Evolutionary conservation across 495 filamentous ascomycete genomes (phyloP).

Genomic region (Penicillium antarcticum): DNA sequence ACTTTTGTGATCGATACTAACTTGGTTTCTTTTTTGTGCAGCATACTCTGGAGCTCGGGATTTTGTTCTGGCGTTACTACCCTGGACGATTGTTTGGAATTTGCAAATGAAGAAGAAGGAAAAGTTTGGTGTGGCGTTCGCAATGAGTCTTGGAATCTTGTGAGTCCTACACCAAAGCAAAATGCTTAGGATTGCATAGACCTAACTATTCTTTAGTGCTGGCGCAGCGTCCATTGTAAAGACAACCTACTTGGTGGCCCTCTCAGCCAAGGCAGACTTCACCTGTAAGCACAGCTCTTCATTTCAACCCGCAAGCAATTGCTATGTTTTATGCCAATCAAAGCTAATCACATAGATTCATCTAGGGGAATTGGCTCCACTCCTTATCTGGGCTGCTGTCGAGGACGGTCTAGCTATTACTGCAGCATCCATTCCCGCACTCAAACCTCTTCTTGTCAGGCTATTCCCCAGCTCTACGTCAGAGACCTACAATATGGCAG

Average conservation of each 20-base stretch:
- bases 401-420: slow-evolving; percentile 22
- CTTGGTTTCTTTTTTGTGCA: not conserved
- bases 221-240: slow-evolving; percentile 19
- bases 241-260: slow-evolving; percentile 12
- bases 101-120: slow-evolving; percentile 22
- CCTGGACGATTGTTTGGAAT: slow-evolving; percentile 22
- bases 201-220: slow-evolving; percentile 1
- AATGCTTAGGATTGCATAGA: too few relatives aligned
- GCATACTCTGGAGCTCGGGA: slow-evolving; percentile 23
- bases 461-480: slow-evolving; percentile 10
- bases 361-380: slow-evolving; percentile 17
- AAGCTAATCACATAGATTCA: too few relatives aligned
- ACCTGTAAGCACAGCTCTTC: slow-evolving; percentile 5
- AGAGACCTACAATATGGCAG: slow-evolving; percentile 16
- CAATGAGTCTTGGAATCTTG: slow-evolving; percentile 23
- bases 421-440: slow-evolving; percentile 14
- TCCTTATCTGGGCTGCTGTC: slow-evolving; percentile 19
- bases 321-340: too few relatives aligned
- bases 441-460: slow-evolving; percentile 12
- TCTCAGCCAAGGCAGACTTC: slow-evolving; percentile 17
- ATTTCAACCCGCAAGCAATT: too few relatives aligned
- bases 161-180: slow-evolving; percentile 1
- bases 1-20: not conserved
- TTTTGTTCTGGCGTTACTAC: slow-evolving; percentile 15
- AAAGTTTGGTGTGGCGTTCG: slow-evolving; percentile 18